Conservation (phyloP, 75 land plant species). For the Ceratopteris richardii region DNA sequence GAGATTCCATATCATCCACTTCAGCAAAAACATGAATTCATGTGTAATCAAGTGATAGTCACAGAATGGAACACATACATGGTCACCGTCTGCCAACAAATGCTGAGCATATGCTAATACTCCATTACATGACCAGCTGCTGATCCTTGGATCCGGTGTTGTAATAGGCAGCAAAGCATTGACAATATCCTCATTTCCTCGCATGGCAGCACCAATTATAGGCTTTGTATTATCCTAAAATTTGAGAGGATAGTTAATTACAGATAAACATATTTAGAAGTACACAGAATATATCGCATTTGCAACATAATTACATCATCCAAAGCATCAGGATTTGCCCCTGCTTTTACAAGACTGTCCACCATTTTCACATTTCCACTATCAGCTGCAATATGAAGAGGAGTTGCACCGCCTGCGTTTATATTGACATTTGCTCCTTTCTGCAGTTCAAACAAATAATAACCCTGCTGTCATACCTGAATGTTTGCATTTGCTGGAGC, state of each 20-base stretch:
- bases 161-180: conserved; percentile 66
- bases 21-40: no score
- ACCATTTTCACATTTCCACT: conserved; percentile 54
- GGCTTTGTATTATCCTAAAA: conserved; percentile 72
- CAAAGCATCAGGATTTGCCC: conserved; percentile 70
- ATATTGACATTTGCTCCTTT: conserved; percentile 77
- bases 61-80: no score
- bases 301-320: conserved; percentile 52
- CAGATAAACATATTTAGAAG: not conserved
- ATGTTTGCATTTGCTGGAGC: no score
- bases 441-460: no score
- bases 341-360: conserved; percentile 69
- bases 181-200: conserved; percentile 51
- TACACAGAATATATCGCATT: not conserved
- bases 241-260: not conserved
- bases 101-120: conserved; percentile 49
- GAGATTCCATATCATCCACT: no score
- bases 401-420: conserved; percentile 84
- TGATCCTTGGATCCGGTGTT: conserved; percentile 29
- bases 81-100: no score
- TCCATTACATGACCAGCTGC: conserved; percentile 75
- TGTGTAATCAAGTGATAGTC: no score
- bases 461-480: no score
- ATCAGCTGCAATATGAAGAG: conserved; percentile 96
- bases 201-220: conserved; percentile 67